These are phyloP conservation scores for Chenopodium quinoa DNA, from an alignment of 148 eudicot genomes.

Conservation along the genomic window DNA sequence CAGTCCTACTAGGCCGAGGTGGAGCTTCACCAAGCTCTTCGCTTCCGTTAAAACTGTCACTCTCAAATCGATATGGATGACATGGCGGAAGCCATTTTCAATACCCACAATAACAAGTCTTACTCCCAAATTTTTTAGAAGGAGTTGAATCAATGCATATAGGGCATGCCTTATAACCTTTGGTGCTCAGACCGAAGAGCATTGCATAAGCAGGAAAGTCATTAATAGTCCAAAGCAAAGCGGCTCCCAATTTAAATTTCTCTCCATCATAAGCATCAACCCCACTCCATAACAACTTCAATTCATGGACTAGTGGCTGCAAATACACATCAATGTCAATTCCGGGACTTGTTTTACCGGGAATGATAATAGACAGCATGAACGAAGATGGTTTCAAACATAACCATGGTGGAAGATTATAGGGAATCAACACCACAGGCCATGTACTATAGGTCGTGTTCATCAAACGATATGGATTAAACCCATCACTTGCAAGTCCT, in stretches of 20 bases:
- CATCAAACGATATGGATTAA: constrained; percentile 12
- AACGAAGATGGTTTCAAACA: constrained; percentile 7
- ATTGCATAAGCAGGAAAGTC: constrained; percentile 25
- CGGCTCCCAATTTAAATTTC: not conserved
- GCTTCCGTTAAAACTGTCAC: constrained; percentile 12
- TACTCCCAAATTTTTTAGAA: not conserved
- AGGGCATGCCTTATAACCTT: constrained; percentile 22
- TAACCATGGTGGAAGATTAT: constrained; percentile 16
- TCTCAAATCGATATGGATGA: constrained; percentile 8
- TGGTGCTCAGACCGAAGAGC: constrained; percentile 15
- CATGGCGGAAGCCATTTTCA: constrained; percentile 6
- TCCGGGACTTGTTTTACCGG: not conserved
- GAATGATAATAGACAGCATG: constrained; percentile 4
- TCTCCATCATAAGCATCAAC: constrained; percentile 6
- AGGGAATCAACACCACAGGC: constrained; percentile 8
- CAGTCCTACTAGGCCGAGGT: not conserved
- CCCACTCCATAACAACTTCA: constrained; percentile 17
- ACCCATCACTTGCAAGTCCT: constrained; percentile 7
- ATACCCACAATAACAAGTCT: constrained; percentile 2
- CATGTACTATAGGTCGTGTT: constrained; percentile 3
- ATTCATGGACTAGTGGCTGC: constrained; percentile 3
- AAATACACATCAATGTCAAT: constrained; percentile 11
- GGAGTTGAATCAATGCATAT: not conserved
- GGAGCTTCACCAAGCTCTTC: constrained; percentile 8
- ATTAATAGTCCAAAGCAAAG: constrained; percentile 11